Conservation (phyloP, 78 protist species). For the Dictyostelium capitatum region DNA sequence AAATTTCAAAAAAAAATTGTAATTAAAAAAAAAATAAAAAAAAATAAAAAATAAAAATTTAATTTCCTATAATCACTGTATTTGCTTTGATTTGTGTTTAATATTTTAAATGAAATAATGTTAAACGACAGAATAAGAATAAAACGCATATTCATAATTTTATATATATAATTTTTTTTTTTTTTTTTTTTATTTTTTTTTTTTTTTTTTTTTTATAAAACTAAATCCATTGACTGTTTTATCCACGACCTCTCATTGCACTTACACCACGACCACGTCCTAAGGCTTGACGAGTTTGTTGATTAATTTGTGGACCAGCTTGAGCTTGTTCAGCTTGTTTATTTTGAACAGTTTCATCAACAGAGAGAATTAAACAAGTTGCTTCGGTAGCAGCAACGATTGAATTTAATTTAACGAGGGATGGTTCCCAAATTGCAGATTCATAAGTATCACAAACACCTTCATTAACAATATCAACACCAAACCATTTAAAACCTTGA, state of each 20-base stretch:
- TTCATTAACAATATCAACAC: constrained; percentile 98
- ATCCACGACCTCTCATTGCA: constrained; percentile 73
- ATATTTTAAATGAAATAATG: too few species aligned
- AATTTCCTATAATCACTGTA: too few species aligned
- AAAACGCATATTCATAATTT: too few species aligned
- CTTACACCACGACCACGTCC: constrained; percentile 81
- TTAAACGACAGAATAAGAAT: too few species aligned
- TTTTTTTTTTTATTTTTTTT: background rate
- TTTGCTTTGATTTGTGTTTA: too few species aligned
- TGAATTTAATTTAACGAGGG: constrained; percentile 96
- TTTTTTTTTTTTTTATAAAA: constrained; percentile 2
- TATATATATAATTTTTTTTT: background rate
- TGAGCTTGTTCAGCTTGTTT: constrained; percentile 88
- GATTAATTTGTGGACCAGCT: constrained; percentile 75
- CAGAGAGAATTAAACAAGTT: constrained; percentile 97
- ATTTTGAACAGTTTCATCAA: constrained; percentile 98
- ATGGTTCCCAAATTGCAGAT: constrained; percentile 99
- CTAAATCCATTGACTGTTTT: background rate
- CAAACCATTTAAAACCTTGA: constrained; percentile 93
- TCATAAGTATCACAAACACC: constrained; percentile 97
- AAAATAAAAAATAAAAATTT: too few species aligned
- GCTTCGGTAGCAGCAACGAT: constrained; percentile 99
- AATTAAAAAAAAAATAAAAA: too few species aligned
- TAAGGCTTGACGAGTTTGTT: constrained; percentile 74
- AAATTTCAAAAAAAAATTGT: too few species aligned